These are phyloP conservation scores for Chytridium lagenaria DNA, from an alignment of 371 early-diverging fungal species.

Conservation along the genomic window DNA sequence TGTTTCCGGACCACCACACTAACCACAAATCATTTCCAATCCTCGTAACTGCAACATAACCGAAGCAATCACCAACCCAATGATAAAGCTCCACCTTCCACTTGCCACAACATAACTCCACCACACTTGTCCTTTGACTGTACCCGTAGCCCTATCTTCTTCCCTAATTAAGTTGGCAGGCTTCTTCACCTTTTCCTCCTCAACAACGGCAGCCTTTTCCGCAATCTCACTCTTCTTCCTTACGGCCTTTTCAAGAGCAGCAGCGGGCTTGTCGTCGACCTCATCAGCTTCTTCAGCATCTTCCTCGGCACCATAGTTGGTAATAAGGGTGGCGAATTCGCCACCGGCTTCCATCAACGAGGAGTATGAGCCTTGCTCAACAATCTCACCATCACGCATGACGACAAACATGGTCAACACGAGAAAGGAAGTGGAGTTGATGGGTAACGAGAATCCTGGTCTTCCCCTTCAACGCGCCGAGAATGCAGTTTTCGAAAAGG, in stretches of 20 bases:
- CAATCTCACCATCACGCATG: slow-evolving; percentile 63
- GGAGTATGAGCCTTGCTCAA: slow-evolving; percentile 62
- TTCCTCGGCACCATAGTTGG: slow-evolving; percentile 54
- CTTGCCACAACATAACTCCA: slow-evolving; percentile 31
- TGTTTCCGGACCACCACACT: slow-evolving; percentile 38
- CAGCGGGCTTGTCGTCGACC: no score
- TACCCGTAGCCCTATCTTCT: slow-evolving; percentile 47
- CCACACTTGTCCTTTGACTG: slow-evolving; percentile 37
- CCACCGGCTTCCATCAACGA: slow-evolving; percentile 54
- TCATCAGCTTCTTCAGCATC: slow-evolving; percentile 16
- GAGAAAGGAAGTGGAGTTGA: no score
- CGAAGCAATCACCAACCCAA: slow-evolving; percentile 19
- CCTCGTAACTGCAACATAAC: slow-evolving; percentile 27
- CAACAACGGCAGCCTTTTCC: slow-evolving; percentile 38
- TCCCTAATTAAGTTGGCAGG: slow-evolving; percentile 43
- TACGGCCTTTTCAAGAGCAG: slow-evolving; percentile 10
- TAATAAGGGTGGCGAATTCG: slow-evolving; percentile 60
- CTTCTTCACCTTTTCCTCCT: slow-evolving; percentile 27
- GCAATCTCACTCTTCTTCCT: no score
- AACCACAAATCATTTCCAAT: slow-evolving; percentile 46
- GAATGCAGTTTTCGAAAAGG: slow-evolving; percentile 58
- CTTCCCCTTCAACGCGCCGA: slow-evolving; percentile 43
- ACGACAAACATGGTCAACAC: slow-evolving; percentile 65
- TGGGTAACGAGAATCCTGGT: slow-evolving; percentile 59
- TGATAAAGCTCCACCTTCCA: slow-evolving; percentile 39